phyloP scores from a whole-genome alignment of 2,329 filamentous ascomycete genomes.

The Cladophialophora psammophila region DNA sequence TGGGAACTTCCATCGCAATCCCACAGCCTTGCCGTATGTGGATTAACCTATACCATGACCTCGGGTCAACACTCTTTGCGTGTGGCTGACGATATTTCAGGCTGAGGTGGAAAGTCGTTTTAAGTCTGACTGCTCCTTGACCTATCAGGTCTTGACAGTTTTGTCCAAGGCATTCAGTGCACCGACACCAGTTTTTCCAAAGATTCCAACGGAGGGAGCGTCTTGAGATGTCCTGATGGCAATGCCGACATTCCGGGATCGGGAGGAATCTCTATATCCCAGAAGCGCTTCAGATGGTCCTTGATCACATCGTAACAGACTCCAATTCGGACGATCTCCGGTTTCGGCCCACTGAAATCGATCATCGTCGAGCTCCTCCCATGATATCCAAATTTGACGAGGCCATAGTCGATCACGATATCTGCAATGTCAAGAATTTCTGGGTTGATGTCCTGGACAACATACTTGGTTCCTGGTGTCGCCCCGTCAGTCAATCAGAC shows the following conservation, averaged over 20 bases:
- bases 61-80: no score
- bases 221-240: constrained; percentile 35
- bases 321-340: constrained; percentile 42
- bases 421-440: constrained; percentile 44
- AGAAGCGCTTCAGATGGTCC: constrained; percentile 41
- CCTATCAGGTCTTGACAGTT: no score
- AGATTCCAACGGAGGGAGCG: constrained; percentile 15
- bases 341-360: constrained; percentile 39
- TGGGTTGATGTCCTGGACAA: constrained; percentile 44
- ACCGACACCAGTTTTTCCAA: constrained; percentile 14
- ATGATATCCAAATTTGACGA: constrained; percentile 41
- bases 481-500: background rate
- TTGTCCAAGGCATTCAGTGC: background rate
- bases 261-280: constrained; percentile 33
- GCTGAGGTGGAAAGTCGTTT: no score
- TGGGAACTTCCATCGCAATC: no score
- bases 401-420: constrained; percentile 46
- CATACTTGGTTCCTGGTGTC: constrained; percentile 40
- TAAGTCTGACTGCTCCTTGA: no score
- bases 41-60: no score
- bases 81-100: no score
- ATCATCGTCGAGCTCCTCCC: constrained; percentile 44
- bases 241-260: constrained; percentile 36
- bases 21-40: no score
- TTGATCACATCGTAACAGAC: constrained; percentile 44